These are phyloP conservation scores for Scheffersomyces quercinus DNA, from an alignment of 1,139 yeast species.

Conservation along the genomic window DNA sequence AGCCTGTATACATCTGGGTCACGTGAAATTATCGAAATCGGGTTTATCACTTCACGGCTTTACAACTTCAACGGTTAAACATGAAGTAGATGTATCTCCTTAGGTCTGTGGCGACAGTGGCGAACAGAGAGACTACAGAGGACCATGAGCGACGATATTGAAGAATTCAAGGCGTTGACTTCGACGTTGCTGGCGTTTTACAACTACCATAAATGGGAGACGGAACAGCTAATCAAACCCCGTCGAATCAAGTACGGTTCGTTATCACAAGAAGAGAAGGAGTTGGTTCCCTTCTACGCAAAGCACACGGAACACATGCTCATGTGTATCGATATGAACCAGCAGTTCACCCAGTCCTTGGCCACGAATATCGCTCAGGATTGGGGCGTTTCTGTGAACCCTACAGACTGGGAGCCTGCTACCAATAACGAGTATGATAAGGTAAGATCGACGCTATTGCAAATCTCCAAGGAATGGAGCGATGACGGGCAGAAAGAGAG, in stretches of 20 bases:
- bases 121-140: too few relatives aligned
- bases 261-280: slow-evolving; percentile 41
- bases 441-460: slow-evolving; percentile 62
- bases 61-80: too few relatives aligned
- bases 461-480: slow-evolving; percentile 78
- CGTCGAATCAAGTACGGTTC: slow-evolving; percentile 28
- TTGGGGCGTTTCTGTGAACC: slow-evolving; percentile 54
- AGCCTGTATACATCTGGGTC: too few relatives aligned
- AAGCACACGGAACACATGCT: slow-evolving; percentile 45
- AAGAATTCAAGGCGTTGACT: slow-evolving; percentile 41
- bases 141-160: slow-evolving; percentile 23
- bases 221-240: slow-evolving; percentile 36
- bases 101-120: too few relatives aligned
- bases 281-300: slow-evolving; percentile 53
- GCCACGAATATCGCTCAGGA: slow-evolving; percentile 48
- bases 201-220: slow-evolving; percentile 36
- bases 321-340: slow-evolving; percentile 51
- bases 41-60: too few relatives aligned
- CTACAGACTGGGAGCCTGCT: slow-evolving; percentile 48
- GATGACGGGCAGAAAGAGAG: slow-evolving; percentile 60
- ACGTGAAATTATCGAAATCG: too few relatives aligned
- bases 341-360: slow-evolving; percentile 45
- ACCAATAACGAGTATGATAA: slow-evolving; percentile 55
- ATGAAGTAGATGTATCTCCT: too few relatives aligned
- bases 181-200: slow-evolving; percentile 40